phyloP scores from a whole-genome alignment of 2,329 filamentous ascomycete genomes.

The Thyridium curvatum region DNA sequence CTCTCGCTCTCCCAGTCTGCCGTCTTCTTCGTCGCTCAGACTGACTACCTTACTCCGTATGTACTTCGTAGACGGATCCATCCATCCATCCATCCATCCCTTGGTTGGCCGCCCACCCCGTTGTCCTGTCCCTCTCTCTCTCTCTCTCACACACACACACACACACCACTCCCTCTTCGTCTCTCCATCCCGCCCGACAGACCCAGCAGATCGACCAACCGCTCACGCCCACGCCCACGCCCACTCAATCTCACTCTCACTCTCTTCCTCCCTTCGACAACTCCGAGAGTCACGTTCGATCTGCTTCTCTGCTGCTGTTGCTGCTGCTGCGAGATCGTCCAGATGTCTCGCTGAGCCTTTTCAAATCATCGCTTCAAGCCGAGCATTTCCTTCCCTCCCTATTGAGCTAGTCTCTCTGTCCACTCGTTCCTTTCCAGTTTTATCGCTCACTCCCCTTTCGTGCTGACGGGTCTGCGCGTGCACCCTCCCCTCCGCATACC shows the following conservation, averaged over 20 bases:
- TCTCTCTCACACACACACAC: background rate
- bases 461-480: background rate
- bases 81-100: background rate
- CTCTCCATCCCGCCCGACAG: background rate
- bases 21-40: too few relatives aligned
- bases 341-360: conserved; percentile 17
- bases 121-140: conserved; percentile 7
- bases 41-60: too few relatives aligned
- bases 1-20: too few relatives aligned
- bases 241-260: conserved; percentile 1
- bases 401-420: conserved; percentile 41
- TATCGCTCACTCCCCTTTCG: background rate
- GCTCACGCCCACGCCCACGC: background rate
- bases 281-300: background rate
- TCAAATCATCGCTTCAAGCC: conserved; percentile 18
- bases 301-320: too few relatives aligned
- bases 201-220: background rate
- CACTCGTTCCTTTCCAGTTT: conserved; percentile 30
- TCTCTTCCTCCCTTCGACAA: background rate
- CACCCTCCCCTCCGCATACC: too few relatives aligned
- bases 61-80: too few relatives aligned
- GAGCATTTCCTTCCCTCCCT: conserved; percentile 17
- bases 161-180: conserved; percentile 1
- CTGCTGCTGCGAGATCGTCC: conserved; percentile 20
- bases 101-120: background rate